These are phyloP conservation scores for Apiotrichum gracile DNA, from an alignment of 1,284 basidiomycete genomes.

Conservation along the genomic window DNA sequence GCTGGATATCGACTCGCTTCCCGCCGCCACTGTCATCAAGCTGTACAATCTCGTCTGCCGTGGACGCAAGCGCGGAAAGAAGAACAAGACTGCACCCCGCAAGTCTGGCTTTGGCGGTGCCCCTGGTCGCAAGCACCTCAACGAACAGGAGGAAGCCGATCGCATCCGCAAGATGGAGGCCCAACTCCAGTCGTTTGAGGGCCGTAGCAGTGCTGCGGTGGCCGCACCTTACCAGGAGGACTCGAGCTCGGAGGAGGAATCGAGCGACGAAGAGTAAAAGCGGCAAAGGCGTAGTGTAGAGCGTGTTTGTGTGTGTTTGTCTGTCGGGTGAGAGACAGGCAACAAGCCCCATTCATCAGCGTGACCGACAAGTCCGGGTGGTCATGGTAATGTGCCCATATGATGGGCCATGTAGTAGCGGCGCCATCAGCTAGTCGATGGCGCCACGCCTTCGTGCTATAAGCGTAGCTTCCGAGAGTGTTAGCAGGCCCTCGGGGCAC, in stretches of 20 bases:
- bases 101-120: conserved; percentile 67
- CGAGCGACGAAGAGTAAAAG: conserved; percentile 39
- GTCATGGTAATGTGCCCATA: background rate
- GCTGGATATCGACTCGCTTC: conserved; percentile 86
- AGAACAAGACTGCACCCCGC: conserved; percentile 17
- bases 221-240: conserved; percentile 29
- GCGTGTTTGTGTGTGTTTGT: background rate
- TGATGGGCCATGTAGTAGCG: background rate
- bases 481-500: background rate
- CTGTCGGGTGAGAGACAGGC: too few species aligned
- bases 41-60: conserved; percentile 90
- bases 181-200: conserved; percentile 39
- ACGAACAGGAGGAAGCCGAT: conserved; percentile 51
- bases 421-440: background rate
- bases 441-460: background rate
- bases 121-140: conserved; percentile 68
- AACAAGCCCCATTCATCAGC: too few species aligned
- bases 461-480: background rate
- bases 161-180: conserved; percentile 82
- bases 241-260: conserved; percentile 38
- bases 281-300: background rate
- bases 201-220: conserved; percentile 8
- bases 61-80: conserved; percentile 31
- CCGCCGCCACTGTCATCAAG: conserved; percentile 73
- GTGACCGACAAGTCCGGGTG: too few species aligned